Evolutionary conservation across 2,329 filamentous ascomycete species (phyloP), one percentile per base, ranked within the genome.

Genomic region (Penicillium sp.): DNA sequence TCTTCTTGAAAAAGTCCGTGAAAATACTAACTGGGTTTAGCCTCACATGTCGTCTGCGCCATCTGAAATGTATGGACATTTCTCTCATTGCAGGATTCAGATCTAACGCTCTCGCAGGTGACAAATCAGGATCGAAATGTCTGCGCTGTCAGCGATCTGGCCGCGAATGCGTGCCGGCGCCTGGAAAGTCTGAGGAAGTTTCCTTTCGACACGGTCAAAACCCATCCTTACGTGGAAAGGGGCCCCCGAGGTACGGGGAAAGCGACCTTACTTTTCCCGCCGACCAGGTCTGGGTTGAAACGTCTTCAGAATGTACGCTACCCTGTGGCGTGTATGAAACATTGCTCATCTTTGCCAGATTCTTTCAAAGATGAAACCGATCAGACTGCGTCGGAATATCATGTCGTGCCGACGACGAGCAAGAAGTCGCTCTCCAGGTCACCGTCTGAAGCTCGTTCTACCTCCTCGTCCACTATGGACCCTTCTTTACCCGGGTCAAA

Each of bases 151-250:
- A 64, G 50, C 56, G 64, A 58, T 66, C 64, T 40, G 64, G 64
- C 36, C 58, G 64, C 36, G 58, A 66, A 54, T 67, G 64, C 45
- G 52, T 67, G 28, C 64, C 64, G 29, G 61, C 63, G 23, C 64
- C 64, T 34, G 56, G 50, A 18, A 66, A 62, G 52, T 61, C 61
- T 23, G 64, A 67, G 47, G 64, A 66, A 42, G 55, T 67, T 37
- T 64, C 64, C 18, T 67, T 67, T 50, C 64, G 64, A 34, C 64
- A 67, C 52, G 64, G 64, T n/a, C 64, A 67, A 42, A 67, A 67
- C 29, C 64, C 64, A 6, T 67, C 64, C 27, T 49, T 67, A 40
- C 58, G 64, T 36, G 57, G 62, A 40, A 62, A 55, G 44, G 64
- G 64, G 2, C 64, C 64, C 44, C 64, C 62, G 44, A 59, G 64